These are phyloP conservation scores for Asterella californica DNA, from an alignment of 225 moss, liverwort and hornwort species.

Conservation along the genomic window DNA sequence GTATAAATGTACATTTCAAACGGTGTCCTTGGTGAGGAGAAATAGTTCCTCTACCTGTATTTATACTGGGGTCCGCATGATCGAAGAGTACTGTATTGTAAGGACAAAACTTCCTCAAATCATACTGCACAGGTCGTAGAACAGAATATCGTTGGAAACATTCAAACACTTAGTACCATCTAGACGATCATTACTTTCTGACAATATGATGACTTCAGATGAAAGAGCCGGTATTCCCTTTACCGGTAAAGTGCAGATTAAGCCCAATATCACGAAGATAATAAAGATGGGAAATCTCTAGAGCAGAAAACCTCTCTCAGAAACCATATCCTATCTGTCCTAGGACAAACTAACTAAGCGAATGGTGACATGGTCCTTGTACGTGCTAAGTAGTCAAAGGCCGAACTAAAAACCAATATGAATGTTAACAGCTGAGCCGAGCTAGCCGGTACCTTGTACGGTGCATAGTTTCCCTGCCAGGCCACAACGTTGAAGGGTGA, in stretches of 20 bases:
- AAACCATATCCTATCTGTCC: no score
- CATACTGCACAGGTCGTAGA: constrained; percentile 49
- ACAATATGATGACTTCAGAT: background rate
- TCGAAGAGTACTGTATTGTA: constrained; percentile 94
- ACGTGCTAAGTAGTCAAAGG: no score
- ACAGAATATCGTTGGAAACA: background rate
- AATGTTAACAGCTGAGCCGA: background rate
- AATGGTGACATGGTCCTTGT: no score
- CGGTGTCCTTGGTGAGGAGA: background rate
- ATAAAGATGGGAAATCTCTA: no score
- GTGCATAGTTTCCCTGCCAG: constrained; percentile 96
- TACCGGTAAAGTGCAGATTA: no score
- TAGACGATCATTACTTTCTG: background rate
- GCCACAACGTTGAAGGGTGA: constrained; percentile 96
- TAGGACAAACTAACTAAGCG: no score
- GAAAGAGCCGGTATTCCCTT: no score
- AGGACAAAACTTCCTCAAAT: constrained; percentile 88
- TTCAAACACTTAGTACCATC: background rate
- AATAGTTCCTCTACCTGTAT: constrained; percentile 52
- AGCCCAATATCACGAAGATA: no score
- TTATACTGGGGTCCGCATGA: constrained; percentile 92
- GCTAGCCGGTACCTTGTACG: constrained; percentile 58
- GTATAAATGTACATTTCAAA: background rate
- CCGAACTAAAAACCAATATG: background rate
- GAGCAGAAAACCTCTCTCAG: no score